Conservation (phyloP, 805 yeast species). For the Candida qinlingensis region DNA sequence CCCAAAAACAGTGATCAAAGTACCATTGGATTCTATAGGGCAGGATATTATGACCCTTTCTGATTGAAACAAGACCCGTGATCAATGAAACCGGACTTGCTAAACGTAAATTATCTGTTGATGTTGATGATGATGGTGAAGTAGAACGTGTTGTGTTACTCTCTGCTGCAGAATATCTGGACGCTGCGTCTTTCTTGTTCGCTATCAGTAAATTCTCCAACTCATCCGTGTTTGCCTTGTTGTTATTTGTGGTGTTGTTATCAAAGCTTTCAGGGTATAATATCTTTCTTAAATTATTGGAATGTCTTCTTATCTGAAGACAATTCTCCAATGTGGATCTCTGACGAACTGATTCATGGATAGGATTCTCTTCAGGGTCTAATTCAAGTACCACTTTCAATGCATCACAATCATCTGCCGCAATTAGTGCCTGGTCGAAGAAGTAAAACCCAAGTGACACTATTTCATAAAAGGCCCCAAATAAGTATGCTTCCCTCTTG, state of each 20-base stretch:
- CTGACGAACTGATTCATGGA: slow-evolving; percentile 21
- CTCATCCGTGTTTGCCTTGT: background rate
- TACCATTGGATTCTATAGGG: slow-evolving; percentile 12
- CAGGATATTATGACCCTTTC: slow-evolving; percentile 9
- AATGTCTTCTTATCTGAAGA: slow-evolving; percentile 29
- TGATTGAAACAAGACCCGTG: slow-evolving; percentile 8
- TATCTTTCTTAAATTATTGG: slow-evolving; percentile 17
- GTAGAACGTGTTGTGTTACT: background rate
- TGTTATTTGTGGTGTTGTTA: background rate
- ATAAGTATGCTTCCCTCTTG: slow-evolving; percentile 34
- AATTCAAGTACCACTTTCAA: slow-evolving; percentile 1
- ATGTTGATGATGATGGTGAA: background rate
- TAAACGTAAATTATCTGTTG: background rate
- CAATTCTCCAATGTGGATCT: slow-evolving; percentile 33
- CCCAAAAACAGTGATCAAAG: slow-evolving; percentile 7
- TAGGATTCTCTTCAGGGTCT: slow-evolving; percentile 10
- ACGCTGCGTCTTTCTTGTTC: background rate
- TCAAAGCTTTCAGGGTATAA: slow-evolving; percentile 14
- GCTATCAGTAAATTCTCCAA: background rate
- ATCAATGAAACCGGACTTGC: slow-evolving; percentile 3
- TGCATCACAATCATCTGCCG: slow-evolving; percentile 7
- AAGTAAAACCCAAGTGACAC: slow-evolving; percentile 28
- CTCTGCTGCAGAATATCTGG: background rate
- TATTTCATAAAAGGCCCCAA: slow-evolving; percentile 25
- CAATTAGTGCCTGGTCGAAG: slow-evolving; percentile 27